Evolutionary conservation across 805 yeast species (phyloP), one percentile per base, ranked within the genome.

Genomic region (Tetrapisispora arboricola): DNA sequence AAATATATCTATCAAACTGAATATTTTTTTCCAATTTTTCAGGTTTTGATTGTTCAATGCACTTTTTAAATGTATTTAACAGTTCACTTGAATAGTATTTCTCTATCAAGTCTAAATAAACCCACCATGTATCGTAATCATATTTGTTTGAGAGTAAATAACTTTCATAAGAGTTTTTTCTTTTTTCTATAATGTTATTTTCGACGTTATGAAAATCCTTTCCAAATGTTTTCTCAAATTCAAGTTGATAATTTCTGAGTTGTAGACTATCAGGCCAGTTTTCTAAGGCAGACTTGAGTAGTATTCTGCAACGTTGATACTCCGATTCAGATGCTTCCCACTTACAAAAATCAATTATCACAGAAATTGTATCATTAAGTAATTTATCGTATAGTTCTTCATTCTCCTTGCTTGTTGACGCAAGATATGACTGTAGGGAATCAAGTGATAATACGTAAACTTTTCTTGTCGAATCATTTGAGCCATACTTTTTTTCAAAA

Each of bases 81-180:
- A 49, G 15, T 35, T 53, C 51, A 0, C 26, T 21, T 2, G 50
- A 45, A 25, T 44, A 56, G 16, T 66, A 53, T 19, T 70, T 67
- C 39, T 71, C 71, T 11, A 77, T 50, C 19, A 84, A 54, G 11
- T 72, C 66, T 2, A 85, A 44, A 51, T 78, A 79, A 0, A 73
- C 56, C 90, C 95, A 87, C 96, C 97, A 88, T 0, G 77, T 63
- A 51, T 83, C 92, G 57, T 76, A 78, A 60, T 84, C 84, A 0
- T 42, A 31, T 1, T 85, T 78, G 39, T 73, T 65, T 10, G 53
- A 49, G 6, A 53, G 44, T 12, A 84, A 49, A 17, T 61, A 65
- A 3, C 62, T 56, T 50, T 79, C 78, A 54, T 82, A 84, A 40
- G 65, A 65, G 6, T 66, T 57, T 44, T 68, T 71, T 43, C 94